Percentiles rank a stretch among this genome's conserved stretches.
Conservation (phyloP, 495 filamentous ascomycete genomes). For the Xylaria cubensis region DNA sequence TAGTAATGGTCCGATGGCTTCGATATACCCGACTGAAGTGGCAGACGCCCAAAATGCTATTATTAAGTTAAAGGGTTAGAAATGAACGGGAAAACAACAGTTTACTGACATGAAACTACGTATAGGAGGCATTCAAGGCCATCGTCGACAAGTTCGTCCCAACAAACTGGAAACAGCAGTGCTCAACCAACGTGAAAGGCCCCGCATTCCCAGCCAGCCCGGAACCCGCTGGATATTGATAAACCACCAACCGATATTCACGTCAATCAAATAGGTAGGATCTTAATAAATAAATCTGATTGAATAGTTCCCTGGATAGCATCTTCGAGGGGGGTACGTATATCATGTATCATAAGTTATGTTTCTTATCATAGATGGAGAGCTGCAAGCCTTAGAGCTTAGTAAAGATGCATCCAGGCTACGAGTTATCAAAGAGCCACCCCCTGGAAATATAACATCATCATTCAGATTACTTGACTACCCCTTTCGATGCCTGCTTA, state of each 20-base stretch:
- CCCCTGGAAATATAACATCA: background rate
- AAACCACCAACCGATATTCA: constrained; percentile 21
- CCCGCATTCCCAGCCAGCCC: constrained; percentile 59
- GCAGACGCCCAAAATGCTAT: background rate
- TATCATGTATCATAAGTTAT: background rate
- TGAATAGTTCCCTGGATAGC: background rate
- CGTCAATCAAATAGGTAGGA: background rate
- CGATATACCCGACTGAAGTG: background rate
- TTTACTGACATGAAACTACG: constrained; percentile 22
- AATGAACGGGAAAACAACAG: background rate
- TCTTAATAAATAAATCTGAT: background rate
- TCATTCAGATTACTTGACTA: background rate
- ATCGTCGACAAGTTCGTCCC: constrained; percentile 93
- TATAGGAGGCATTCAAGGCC: constrained; percentile 83
- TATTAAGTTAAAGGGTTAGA: background rate
- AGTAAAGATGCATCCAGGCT: background rate
- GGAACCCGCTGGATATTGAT: constrained; percentile 62
- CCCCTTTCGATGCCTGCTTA: background rate
- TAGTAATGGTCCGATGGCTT: too few relatives aligned
- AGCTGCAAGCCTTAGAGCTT: background rate
- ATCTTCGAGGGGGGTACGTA: background rate
- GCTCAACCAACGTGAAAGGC: constrained; percentile 67
- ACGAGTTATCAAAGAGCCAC: background rate
- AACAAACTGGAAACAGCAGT: constrained; percentile 76
- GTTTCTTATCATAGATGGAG: background rate